These are phyloP conservation scores for Apiospora marii DNA, from an alignment of 2,329 filamentous ascomycete genomes.

Conservation along the genomic window DNA sequence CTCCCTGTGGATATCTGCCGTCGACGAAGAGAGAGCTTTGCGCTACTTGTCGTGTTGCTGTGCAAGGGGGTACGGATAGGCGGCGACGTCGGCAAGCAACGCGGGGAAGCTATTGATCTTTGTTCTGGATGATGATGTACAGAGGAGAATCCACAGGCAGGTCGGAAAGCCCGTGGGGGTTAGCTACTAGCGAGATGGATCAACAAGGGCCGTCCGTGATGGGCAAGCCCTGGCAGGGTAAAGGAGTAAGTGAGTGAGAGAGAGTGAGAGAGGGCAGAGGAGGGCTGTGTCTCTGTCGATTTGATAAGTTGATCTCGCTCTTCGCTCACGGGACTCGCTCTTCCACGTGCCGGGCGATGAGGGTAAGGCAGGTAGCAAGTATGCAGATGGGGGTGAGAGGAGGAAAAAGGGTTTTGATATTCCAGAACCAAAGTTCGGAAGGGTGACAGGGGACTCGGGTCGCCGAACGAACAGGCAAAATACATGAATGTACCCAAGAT, in stretches of 20 bases:
- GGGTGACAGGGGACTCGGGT: constrained; percentile 1
- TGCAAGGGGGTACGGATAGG: not conserved
- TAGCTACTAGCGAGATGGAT: constrained; percentile 16
- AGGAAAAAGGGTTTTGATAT: not conserved
- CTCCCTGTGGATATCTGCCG: not conserved
- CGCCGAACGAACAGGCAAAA: not conserved
- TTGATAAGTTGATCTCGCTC: not conserved
- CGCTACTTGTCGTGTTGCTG: not conserved
- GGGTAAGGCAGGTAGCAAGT: not conserved
- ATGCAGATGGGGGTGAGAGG: not conserved
- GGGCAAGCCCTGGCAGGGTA: not conserved
- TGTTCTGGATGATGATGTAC: not conserved
- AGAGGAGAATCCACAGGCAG: constrained; percentile 9
- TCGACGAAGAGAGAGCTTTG: not conserved
- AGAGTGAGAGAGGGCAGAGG: not conserved
- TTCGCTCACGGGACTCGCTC: not conserved
- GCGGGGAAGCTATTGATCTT: constrained; percentile 5
- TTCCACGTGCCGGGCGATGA: constrained; percentile 12
- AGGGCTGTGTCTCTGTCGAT: not conserved
- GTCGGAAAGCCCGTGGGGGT: constrained; percentile 9
- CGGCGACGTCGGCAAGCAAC: not conserved
- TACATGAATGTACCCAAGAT: not conserved
- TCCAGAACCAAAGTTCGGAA: constrained; percentile 8
- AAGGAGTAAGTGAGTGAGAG: not conserved
- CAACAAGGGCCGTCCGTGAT: constrained; percentile 10